A percentile compares a stretch with the other conserved stretches of the same genome.
phyloP scores from a whole-genome alignment of 257 asterid genomes.

The Eustoma russellianum region DNA sequence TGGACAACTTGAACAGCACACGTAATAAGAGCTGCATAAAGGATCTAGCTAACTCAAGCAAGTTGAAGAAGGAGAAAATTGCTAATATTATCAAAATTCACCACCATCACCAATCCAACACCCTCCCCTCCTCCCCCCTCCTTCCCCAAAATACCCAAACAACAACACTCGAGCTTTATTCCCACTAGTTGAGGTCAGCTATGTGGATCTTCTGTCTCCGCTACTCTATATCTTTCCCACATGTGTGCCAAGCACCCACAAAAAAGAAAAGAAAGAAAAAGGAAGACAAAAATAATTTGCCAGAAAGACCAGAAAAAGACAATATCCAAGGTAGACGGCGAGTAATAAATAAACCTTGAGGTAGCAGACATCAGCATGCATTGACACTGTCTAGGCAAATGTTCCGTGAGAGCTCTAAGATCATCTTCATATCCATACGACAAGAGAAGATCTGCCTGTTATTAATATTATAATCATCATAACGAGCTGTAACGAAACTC shows the following conservation, averaged over 20 bases:
- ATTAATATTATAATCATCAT: constrained; percentile 15
- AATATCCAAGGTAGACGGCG: not conserved
- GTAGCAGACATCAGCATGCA: constrained; percentile 99
- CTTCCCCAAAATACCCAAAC: no score
- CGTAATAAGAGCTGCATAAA: not conserved
- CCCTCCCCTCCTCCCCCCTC: no score
- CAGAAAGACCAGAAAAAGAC: not conserved
- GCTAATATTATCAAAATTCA: no score
- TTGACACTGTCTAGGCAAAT: constrained; percentile 81
- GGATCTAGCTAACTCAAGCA: not conserved
- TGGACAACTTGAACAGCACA: not conserved
- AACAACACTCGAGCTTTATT: no score
- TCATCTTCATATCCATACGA: constrained; percentile 90
- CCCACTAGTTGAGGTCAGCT: no score
- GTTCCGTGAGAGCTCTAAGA: constrained; percentile 63
- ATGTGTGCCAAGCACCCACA: no score
- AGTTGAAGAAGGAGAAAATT: not conserved
- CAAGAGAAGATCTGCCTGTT: constrained; percentile 95
- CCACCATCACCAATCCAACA: no score
- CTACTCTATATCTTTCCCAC: no score
- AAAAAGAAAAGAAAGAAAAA: not conserved
- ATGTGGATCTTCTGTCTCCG: no score
- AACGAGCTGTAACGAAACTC: not conserved
- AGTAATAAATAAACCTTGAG: constrained; percentile 48
- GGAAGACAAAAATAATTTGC: not conserved